phyloP scores from a whole-genome alignment of 202 grass and related monocot genomes.

The Setaria italica region DNA sequence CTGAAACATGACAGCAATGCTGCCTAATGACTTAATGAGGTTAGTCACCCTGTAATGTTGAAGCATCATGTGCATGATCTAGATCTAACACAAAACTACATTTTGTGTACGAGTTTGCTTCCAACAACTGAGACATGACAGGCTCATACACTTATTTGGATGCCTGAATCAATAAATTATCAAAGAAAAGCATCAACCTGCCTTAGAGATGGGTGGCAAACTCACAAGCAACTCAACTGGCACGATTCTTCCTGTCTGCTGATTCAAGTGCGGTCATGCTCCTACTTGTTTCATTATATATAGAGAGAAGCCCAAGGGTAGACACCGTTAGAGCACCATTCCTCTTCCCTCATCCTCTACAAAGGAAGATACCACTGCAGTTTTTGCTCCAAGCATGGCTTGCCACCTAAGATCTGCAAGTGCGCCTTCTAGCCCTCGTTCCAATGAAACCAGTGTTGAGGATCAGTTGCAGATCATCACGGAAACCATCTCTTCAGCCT shows the following conservation, averaged over 20 bases:
- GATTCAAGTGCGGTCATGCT: not conserved
- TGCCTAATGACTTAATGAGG: not conserved
- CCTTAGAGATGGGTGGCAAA: constrained; percentile 1
- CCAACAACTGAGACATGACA: constrained; percentile 11
- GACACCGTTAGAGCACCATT: constrained; percentile 11
- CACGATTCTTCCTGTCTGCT: constrained; percentile 20
- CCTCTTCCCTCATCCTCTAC: not conserved
- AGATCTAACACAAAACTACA: constrained; percentile 16
- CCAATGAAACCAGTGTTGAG: not conserved
- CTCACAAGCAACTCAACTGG: too few species aligned
- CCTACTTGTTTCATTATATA: constrained; percentile 23
- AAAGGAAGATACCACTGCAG: not conserved
- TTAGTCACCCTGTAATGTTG: not conserved
- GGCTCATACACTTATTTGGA: not conserved
- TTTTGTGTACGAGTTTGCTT: not conserved
- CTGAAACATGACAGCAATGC: constrained; percentile 13
- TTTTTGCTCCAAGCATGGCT: constrained; percentile 42
- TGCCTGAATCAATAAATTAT: constrained; percentile 1
- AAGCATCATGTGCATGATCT: not conserved
- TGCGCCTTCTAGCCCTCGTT: constrained; percentile 37
- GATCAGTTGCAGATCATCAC: not conserved
- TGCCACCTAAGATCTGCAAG: constrained; percentile 56
- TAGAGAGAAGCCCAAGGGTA: not conserved
- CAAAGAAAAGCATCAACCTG: constrained; percentile 1
- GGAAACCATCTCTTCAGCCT: constrained; percentile 22